Percentiles rank a stretch among this genome's conserved stretches.
Evolutionary conservation across 495 filamentous ascomycete species (phyloP).

Genomic region (Bryoglossum gracile): DNA sequence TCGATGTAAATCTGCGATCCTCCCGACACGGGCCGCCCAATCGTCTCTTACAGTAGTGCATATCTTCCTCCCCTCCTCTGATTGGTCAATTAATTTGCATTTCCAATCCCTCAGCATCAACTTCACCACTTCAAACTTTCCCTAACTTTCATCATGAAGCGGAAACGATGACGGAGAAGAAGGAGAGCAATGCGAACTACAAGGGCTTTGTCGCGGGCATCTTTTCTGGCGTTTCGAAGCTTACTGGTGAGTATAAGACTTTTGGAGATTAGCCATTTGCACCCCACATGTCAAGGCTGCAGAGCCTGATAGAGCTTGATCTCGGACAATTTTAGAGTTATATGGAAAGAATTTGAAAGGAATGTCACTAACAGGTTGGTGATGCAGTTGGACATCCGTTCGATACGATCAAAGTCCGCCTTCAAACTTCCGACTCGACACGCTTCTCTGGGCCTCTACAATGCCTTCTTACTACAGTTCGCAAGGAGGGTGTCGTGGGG

Average conservation of each 20-base stretch:
- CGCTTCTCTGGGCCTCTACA: conserved; percentile 85
- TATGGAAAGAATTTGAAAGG: background rate
- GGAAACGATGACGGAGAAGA: conserved; percentile 18
- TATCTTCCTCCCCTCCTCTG: too few species aligned
- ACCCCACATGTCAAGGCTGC: background rate
- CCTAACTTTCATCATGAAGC: conserved; percentile 9
- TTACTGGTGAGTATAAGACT: conserved; percentile 54
- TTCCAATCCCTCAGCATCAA: background rate
- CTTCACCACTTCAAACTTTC: background rate
- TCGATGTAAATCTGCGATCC: too few species aligned
- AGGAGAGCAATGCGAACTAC: conserved; percentile 44
- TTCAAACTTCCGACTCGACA: conserved; percentile 73
- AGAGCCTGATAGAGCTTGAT: too few species aligned
- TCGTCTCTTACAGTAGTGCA: too few species aligned
- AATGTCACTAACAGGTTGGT: background rate
- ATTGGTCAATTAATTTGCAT: background rate
- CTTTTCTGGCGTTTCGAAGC: conserved; percentile 87
- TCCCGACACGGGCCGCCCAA: too few species aligned
- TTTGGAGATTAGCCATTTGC: background rate
- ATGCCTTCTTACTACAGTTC: conserved; percentile 72
- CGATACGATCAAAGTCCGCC: conserved; percentile 92
- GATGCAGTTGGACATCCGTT: conserved; percentile 53
- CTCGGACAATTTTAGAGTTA: background rate
- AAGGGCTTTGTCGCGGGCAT: conserved; percentile 92
- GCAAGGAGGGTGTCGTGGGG: conserved; percentile 69